These are phyloP conservation scores for Emericellopsis atlantica DNA, from an alignment of 2,329 filamentous ascomycete species.

Conservation along the genomic window DNA sequence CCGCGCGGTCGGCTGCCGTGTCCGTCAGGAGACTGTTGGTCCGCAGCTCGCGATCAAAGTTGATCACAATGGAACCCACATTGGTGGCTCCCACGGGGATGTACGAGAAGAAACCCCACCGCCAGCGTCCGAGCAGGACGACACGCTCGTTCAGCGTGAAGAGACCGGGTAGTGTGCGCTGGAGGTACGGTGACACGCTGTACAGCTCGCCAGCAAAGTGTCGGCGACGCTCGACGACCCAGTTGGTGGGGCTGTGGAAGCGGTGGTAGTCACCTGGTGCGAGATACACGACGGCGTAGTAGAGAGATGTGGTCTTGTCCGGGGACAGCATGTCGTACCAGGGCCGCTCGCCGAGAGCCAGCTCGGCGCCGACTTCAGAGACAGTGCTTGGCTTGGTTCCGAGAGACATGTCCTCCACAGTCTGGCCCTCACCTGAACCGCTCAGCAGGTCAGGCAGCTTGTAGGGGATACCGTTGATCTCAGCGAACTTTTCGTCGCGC, in stretches of 20 bases:
- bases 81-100: conserved; percentile 95
- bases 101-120: conserved; percentile 94
- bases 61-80: conserved; percentile 90
- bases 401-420: conserved; percentile 63
- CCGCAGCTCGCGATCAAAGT: conserved; percentile 88
- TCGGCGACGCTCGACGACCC: conserved; percentile 89
- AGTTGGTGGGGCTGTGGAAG: conserved; percentile 89
- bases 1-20: conserved; percentile 78
- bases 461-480: conserved; percentile 90
- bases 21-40: conserved; percentile 90
- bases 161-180: conserved; percentile 80
- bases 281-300: conserved; percentile 91
- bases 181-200: conserved; percentile 88
- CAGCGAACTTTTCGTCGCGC: conserved; percentile 84
- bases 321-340: conserved; percentile 59
- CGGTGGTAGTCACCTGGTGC: conserved; percentile 97
- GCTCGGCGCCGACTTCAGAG: conserved; percentile 70
- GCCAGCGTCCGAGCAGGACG: conserved; percentile 85
- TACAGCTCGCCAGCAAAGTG: conserved; percentile 96
- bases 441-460: conserved; percentile 80
- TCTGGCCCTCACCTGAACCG: conserved; percentile 39
- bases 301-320: conserved; percentile 59
- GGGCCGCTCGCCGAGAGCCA: conserved; percentile 57
- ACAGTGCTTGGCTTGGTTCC: conserved; percentile 52
- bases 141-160: conserved; percentile 97